Conservation (phyloP, 163 green algal species). For the Chlorella variabilis region DNA sequence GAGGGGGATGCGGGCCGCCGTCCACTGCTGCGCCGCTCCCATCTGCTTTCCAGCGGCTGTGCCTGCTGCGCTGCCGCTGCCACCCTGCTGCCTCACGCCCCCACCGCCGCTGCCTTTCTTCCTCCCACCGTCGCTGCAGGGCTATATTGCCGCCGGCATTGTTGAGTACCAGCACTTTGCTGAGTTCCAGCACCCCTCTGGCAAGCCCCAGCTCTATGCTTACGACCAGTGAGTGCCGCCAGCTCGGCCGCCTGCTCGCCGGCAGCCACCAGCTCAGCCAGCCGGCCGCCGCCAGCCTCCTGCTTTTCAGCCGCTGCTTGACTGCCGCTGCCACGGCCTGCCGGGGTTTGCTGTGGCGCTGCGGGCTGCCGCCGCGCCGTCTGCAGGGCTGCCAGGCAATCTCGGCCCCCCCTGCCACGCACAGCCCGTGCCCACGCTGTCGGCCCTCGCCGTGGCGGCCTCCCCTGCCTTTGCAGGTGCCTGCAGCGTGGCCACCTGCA, state of each 20-base stretch:
- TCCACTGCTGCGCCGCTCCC: neutral
- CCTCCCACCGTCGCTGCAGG: neutral
- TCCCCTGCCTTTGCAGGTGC: no score
- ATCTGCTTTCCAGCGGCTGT: no score
- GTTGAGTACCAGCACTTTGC: constrained; percentile 57
- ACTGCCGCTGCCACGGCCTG: neutral
- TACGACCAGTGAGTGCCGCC: constrained; percentile 41
- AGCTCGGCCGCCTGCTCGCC: neutral
- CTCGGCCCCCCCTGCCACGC: no score
- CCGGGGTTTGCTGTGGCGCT: no score
- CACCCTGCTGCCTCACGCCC: no score
- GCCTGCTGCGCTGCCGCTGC: no score
- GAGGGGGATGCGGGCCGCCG: neutral
- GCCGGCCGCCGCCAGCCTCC: no score
- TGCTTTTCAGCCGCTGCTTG: neutral
- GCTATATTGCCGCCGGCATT: constrained; percentile 45
- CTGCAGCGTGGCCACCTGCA: constrained; percentile 45
- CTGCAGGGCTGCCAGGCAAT: no score
- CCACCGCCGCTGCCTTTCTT: neutral
- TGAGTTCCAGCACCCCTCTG: constrained; percentile 21
- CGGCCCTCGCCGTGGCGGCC: no score
- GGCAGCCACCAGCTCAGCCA: neutral
- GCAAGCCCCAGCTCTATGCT: constrained; percentile 53
- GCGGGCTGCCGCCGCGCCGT: no score
- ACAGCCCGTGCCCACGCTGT: no score